These are phyloP conservation scores for Mycena chlorophos DNA, from an alignment of 768 basidiomycete genomes.

Conservation along the genomic window DNA sequence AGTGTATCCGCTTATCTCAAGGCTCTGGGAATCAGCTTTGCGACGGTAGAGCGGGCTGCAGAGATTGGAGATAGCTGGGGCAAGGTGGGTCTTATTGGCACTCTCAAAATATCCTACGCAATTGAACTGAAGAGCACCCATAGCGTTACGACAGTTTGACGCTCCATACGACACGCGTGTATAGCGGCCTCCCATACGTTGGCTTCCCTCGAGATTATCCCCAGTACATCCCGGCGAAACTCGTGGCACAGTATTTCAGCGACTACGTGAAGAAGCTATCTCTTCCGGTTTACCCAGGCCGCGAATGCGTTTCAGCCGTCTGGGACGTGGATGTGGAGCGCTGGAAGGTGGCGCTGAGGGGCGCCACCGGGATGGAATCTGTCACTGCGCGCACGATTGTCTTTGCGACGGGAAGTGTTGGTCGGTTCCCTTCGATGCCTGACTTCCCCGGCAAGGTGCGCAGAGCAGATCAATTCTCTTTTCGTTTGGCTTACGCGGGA, in stretches of 20 bases:
- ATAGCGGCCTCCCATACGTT: conserved; percentile 25
- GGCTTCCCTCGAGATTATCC: conserved; percentile 19
- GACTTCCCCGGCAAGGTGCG: conserved; percentile 16
- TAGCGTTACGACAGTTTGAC: conserved; percentile 19
- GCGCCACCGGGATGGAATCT: conserved; percentile 24
- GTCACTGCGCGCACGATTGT: conserved; percentile 29
- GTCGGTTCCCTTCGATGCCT: conserved; percentile 14
- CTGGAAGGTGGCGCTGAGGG: conserved; percentile 32
- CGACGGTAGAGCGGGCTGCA: conserved; percentile 48
- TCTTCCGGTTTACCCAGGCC: conserved; percentile 12
- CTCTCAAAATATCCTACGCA: too few species aligned
- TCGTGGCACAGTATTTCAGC: conserved; percentile 16
- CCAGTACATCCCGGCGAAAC: conserved; percentile 16
- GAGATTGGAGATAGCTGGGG: conserved; percentile 47
- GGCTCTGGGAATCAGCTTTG: conserved; percentile 42
- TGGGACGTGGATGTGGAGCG: conserved; percentile 23
- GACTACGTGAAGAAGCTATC: conserved; percentile 12
- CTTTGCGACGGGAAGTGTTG: conserved; percentile 24
- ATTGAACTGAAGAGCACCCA: too few species aligned
- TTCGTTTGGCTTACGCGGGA: too few species aligned
- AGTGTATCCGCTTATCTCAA: conserved; percentile 30
- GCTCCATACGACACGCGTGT: conserved; percentile 29
- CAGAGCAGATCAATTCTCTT: too few species aligned
- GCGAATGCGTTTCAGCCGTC: conserved; percentile 22
- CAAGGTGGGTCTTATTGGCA: conserved; percentile 23